phyloP scores from a whole-genome alignment of 331 rosid genomes.

The Rosa hybrid region DNA sequence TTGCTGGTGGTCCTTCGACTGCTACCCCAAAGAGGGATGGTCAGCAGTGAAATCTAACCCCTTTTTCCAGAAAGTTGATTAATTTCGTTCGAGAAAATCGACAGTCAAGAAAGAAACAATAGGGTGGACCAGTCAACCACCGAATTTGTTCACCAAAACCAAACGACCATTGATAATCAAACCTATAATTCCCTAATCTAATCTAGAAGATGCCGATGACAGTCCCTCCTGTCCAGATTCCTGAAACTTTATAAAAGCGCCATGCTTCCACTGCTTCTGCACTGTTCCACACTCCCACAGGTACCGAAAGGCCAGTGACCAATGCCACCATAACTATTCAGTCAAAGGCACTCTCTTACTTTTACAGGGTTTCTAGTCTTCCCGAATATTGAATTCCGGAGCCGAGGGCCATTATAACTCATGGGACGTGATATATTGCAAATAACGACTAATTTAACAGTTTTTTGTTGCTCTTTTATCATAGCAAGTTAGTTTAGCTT shows the following conservation, averaged over 20 bases:
- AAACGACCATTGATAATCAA: conserved; percentile 1
- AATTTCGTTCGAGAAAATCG: not conserved
- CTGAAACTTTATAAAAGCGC: not conserved
- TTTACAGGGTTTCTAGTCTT: not conserved
- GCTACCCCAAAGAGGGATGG: not conserved
- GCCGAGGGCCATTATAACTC: not conserved
- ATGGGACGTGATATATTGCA: too few relatives aligned
- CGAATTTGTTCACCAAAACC: not conserved
- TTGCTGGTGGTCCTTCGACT: not conserved
- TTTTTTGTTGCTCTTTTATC: not conserved
- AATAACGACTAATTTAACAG: too few relatives aligned
- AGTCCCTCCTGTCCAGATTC: not conserved
- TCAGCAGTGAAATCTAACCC: not conserved
- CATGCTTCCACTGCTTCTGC: conserved; percentile 11
- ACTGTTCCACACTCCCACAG: conserved; percentile 6
- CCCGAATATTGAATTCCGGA: not conserved
- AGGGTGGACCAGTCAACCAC: conserved; percentile 14
- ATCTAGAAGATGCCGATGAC: not conserved
- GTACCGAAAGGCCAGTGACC: not conserved
- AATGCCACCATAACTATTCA: not conserved
- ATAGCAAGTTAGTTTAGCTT: not conserved
- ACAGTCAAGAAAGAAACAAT: conserved; percentile 7
- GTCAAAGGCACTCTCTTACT: not conserved
- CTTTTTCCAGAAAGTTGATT: not conserved
- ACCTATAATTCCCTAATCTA: not conserved